Evolutionary conservation across 768 basidiomycete species (phyloP), one percentile per base, ranked within the genome.

Genomic region (Leccinum uliginosum): DNA sequence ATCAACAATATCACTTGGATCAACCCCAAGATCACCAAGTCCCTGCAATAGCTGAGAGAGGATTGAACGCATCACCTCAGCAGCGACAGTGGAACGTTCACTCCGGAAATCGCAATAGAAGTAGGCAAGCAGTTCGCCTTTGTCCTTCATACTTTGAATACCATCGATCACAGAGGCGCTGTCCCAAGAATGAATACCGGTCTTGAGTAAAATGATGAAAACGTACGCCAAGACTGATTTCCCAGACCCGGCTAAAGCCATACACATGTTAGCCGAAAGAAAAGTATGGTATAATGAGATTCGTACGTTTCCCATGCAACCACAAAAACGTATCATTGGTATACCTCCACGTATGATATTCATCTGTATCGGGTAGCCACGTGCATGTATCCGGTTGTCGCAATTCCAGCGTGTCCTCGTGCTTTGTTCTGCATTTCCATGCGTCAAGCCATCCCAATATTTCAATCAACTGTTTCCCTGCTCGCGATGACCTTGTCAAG

Each of bases 401-500:
- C 43, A 44, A 23, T 23, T 44, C 43, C 21, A 44, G 43, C 10
- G 43, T 44, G 21, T 44, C 43, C 12, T 44, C 21, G n/a, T 44
- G 43, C 19, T 44, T 44, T 7, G 11, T 11, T 4, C 21, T 44
- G 21, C 21, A 23, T 6, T 23, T 8, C 43, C 43, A 44, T 5
- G 43, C 12, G 30, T 30, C 30, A 1, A 30, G 30, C 30, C 30
- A 30, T 30, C 12, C 30, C 0, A 11, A 30, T 30, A 30, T 30
- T 11, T 30, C 30, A 11, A 11, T 30, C 4, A 30, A 12, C 30
- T 4, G 11, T 30, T 11, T 30, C 11, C 4, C 30, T 30, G 8
- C 64, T 80, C 47, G 66, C 21, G 21, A 23, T 14, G 32, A 5
- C 12, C 12, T 19, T 44, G 19, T 44, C n/a, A 44, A 44, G 9